Base-by-base conservation (phyloP, 768 basidiomycete genomes). In the Imleria badia region DNA sequence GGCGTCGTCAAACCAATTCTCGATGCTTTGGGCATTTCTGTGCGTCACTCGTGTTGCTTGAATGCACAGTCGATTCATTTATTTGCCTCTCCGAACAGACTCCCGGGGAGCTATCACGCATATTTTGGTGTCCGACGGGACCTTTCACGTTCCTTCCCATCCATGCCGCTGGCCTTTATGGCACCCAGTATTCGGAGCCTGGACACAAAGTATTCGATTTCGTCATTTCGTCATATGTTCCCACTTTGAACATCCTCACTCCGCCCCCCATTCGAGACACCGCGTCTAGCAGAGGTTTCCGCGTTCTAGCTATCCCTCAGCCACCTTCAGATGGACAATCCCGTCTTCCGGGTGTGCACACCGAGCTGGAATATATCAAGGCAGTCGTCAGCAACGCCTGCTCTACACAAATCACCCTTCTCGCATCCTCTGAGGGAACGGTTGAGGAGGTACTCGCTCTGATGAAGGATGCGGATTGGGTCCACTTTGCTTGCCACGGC, bases 401-500 rank as follows among this genome's bases (percentile, higher is more conserved):
- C n/a, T 23, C 20, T 5, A 17, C 40, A n/a, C 20, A 26, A 30
- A 29, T 17, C 1, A 36, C 22, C 15, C 20, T 29, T 0, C 3
- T 46, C 2, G 19, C 31, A 17, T 19, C 19, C 7, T 13, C 19
- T 29, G 1, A 6, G 2, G 52, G 30, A 6, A 41, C 45, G 4
- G 29, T 40, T 3, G 29, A 45, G 23, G 38, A 47, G 2, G 39
- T 40, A n/a, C 35, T 53, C 13, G 11, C 11, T 5, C 34, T 33
- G 11, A 34, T 53, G 52, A 31, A 33, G 13, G 33, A 41, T 8
- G 29, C 13, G 8, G 30, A 31, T 17, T 53, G 52, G 63, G 61
- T 66, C 8, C 72, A 73, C 45, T 58, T 73, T 26, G 64, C 66
- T 15, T 71, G 70, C 31, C 72, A 73, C 31, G 72, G 68, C 0